Evolutionary conservation across 257 asterid species (phyloP).

Genomic region (Galeopsis tetrahit): DNA sequence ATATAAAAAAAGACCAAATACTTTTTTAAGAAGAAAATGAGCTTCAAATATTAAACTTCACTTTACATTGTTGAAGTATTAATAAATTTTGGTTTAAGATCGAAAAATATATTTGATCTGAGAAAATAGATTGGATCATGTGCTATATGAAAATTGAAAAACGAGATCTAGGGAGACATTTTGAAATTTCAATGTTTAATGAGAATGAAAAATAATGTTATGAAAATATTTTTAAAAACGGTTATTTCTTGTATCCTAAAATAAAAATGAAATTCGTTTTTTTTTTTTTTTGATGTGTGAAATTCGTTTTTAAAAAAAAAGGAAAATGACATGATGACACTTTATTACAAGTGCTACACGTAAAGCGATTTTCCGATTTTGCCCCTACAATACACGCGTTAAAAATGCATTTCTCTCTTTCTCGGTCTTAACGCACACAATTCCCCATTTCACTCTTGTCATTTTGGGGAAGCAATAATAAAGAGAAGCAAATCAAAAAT

Average conservation of each 20-base stretch:
- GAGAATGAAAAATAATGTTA: not conserved
- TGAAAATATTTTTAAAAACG: too few relatives aligned
- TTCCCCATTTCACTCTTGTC: constrained; percentile 14
- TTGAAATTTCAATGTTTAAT: too few relatives aligned
- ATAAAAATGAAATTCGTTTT: not conserved
- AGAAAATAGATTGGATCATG: not conserved
- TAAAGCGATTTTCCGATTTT: constrained; percentile 17
- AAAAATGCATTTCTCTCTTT: constrained; percentile 22
- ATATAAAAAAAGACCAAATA: too few relatives aligned
- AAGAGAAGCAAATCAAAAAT: constrained; percentile 34
- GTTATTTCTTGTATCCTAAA: not conserved
- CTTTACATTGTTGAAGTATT: not conserved
- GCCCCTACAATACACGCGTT: constrained; percentile 41
- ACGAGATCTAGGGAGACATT: not conserved
- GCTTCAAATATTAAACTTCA: not conserved
- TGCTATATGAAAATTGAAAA: too few relatives aligned
- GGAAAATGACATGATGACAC: too few relatives aligned
- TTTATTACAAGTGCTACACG: too few relatives aligned
- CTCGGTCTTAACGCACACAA: constrained; percentile 33
- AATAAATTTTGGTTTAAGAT: not conserved
- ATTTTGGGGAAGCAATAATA: constrained; percentile 23
- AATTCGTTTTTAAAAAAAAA: too few relatives aligned
- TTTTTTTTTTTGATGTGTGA: too few relatives aligned
- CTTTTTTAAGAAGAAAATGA: too few relatives aligned
- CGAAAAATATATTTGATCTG: not conserved